A percentile compares a stretch with the other conserved stretches of the same genome.
These are phyloP conservation scores for Nannochloropsis granulata DNA, from an alignment of 108 stramenopile genomes.

Conservation along the genomic window DNA sequence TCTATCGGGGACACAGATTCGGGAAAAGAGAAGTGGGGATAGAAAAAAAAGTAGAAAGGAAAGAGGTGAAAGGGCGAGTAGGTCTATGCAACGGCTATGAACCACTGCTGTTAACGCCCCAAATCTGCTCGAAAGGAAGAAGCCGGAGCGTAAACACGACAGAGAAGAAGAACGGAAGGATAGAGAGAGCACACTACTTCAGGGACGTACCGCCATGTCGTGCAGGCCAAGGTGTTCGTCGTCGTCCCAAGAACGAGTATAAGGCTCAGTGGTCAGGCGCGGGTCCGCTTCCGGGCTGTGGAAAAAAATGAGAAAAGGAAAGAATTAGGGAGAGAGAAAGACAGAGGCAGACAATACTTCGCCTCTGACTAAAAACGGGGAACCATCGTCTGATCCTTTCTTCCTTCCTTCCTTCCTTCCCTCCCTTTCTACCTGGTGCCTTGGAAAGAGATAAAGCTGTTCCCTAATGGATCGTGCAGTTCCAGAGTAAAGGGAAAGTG, in stretches of 20 bases:
- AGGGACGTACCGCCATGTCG: not conserved
- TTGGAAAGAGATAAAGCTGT: conserved; percentile 50
- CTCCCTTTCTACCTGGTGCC: not conserved
- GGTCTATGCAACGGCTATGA: not conserved
- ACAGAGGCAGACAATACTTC: not conserved
- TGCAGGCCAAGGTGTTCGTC: not conserved
- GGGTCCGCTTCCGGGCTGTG: not conserved
- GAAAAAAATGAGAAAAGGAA: not conserved
- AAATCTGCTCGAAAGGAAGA: not conserved
- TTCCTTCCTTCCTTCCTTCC: not conserved
- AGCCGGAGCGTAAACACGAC: no score
- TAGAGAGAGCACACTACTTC: not conserved
- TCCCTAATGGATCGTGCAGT: conserved; percentile 64
- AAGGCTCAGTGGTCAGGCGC: not conserved
- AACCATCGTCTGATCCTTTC: not conserved
- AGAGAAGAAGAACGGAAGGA: not conserved
- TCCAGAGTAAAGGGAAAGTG: conserved; percentile 58
- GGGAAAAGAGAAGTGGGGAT: not conserved
- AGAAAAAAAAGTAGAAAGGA: not conserved
- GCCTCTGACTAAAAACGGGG: not conserved
- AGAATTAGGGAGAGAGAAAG: not conserved
- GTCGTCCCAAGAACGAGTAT: not conserved
- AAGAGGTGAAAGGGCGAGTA: not conserved
- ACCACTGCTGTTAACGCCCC: no score
- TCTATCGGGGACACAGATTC: not conserved